A percentile compares a stretch with the other conserved stretches of the same genome.
Evolutionary conservation across 2,329 filamentous ascomycete genomes (phyloP).

Genomic region (Colletotrichum incanum): DNA sequence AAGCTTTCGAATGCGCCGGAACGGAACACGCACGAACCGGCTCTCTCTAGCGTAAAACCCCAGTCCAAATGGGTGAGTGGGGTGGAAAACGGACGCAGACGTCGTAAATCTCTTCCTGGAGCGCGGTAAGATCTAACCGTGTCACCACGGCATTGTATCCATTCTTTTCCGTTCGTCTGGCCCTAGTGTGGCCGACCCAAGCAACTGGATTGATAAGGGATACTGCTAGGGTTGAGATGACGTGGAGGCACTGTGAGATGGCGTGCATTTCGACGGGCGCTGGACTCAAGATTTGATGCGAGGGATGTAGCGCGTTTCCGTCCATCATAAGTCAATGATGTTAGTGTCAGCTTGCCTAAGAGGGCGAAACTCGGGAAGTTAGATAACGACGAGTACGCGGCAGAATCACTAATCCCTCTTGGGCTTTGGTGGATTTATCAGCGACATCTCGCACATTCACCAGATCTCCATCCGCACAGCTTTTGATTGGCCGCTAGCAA

Average conservation of each 20-base stretch:
- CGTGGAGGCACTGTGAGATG: slow-evolving; percentile 18
- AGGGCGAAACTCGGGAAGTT: background rate
- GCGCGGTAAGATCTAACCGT: slow-evolving; percentile 30
- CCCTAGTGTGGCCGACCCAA: background rate
- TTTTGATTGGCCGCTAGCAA: slow-evolving; percentile 15
- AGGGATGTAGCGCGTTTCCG: background rate
- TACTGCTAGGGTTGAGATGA: slow-evolving; percentile 27
- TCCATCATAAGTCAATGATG: background rate
- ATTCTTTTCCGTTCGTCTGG: background rate
- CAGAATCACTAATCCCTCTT: slow-evolving; percentile 20
- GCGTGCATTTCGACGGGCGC: slow-evolving; percentile 19
- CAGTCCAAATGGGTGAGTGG: background rate
- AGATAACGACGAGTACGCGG: slow-evolving; percentile 15
- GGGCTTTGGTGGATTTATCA: slow-evolving; percentile 37
- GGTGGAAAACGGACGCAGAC: background rate
- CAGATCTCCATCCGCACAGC: background rate
- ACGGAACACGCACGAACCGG: slow-evolving; percentile 6
- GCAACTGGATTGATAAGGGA: slow-evolving; percentile 1
- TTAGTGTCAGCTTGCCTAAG: background rate
- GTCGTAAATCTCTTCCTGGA: slow-evolving; percentile 8
- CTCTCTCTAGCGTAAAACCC: no score
- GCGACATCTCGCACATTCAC: slow-evolving; percentile 22
- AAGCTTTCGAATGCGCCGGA: slow-evolving; percentile 26
- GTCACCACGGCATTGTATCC: slow-evolving; percentile 15
- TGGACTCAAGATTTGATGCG: slow-evolving; percentile 10